Evolutionary conservation across 495 filamentous ascomycete genomes (phyloP), one percentile per base, ranked within the genome.

Genomic region (Hyaloscypha finlandica): DNA sequence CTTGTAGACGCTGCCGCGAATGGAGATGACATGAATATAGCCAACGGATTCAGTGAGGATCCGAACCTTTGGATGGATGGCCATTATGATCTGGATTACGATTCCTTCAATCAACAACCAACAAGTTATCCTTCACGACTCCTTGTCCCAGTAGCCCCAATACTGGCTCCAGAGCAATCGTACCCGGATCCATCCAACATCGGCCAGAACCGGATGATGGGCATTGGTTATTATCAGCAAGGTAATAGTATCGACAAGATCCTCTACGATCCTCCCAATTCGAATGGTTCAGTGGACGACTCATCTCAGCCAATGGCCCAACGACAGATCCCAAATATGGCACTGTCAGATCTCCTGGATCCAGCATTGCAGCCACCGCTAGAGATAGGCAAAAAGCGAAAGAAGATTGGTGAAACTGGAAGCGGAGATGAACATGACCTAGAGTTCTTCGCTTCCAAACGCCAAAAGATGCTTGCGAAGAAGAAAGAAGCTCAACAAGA

Each of bases 181-280:
- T 85, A 84, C 63, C 81, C 81, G 8, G 80, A 84, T 63, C 78
- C 81, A n/a, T 78, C 80, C n/a, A 58, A 67, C 16, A 67, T 74
- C 37, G 70, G 81, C 6, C 74, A 74, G 31, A 78, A 79, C 52
- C 75, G 81, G 12, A 83, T 83, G 78, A 78, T 85, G 70, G 84
- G 83, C 29, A 78, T 81, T 73, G 83, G 83, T 25, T 84, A 83
- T 71, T 86, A 84, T 68, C 76, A 84, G 56, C 82, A 84, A 69
- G 81, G 83, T 60, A 81, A 83, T 30, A 67, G 66, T 22, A 51
- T 61, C 58, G 69, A 74, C 37, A 67, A 59, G 22, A 74, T 74
- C 45, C n/a, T 66, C 4, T 70, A 67, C 32, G 65, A 68, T 59
- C 62, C 63, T 32, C 71, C 71, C 16, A 53, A 65, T 61, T 20